phyloP scores from a whole-genome alignment of 73 alveolate genomes.

The Durusdinium trenchii region DNA sequence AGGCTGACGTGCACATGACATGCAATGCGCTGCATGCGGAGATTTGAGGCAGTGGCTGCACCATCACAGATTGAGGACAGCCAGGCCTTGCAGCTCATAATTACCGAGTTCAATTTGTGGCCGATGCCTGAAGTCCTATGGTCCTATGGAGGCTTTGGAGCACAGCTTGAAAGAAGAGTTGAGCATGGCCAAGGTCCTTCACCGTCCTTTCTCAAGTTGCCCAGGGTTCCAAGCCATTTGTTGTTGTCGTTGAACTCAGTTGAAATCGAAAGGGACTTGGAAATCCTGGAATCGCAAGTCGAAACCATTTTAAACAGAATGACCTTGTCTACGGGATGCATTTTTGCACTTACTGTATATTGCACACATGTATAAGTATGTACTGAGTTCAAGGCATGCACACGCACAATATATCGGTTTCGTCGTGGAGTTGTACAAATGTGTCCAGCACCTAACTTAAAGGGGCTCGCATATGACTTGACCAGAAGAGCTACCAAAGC shows the following conservation, averaged over 20 bases:
- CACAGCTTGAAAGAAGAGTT: constrained; percentile 35
- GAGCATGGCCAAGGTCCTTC: constrained; percentile 80
- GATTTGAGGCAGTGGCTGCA: too few relatives aligned
- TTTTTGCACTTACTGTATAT: too few relatives aligned
- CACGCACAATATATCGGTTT: too few relatives aligned
- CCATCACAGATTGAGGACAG: not conserved
- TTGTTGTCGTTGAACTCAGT: not conserved
- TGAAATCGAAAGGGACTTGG: not conserved
- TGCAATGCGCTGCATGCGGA: too few relatives aligned
- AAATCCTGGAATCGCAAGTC: too few relatives aligned
- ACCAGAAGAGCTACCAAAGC: too few relatives aligned
- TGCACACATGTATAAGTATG: not conserved
- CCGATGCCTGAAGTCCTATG: not conserved
- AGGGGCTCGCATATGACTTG: too few relatives aligned
- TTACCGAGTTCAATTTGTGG: not conserved
- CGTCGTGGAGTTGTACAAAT: too few relatives aligned
- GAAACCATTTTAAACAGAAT: too few relatives aligned
- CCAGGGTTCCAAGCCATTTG: not conserved
- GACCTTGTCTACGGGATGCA: too few relatives aligned
- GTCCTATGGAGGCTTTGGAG: not conserved
- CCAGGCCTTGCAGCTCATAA: not conserved
- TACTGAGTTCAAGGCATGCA: not conserved
- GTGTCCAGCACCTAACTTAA: too few relatives aligned
- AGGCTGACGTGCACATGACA: too few relatives aligned
- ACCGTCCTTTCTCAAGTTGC: not conserved